Evolutionary conservation across 345 rosid species (phyloP).

Genomic region (Gossypium anomalum): DNA sequence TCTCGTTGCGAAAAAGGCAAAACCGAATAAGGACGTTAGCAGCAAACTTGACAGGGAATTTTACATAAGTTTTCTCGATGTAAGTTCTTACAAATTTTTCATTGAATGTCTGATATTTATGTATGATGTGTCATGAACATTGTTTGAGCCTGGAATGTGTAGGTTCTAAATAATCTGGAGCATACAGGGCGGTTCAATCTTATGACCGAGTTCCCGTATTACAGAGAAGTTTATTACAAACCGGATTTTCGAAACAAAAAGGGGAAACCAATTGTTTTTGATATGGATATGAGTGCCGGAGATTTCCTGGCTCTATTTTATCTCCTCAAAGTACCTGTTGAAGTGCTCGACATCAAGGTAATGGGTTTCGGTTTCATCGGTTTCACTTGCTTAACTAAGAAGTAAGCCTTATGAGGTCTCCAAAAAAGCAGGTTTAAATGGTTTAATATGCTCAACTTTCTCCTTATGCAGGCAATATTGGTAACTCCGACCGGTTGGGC

Average conservation of each 20-base stretch:
- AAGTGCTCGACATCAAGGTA: conserved; percentile 70
- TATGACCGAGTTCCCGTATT: conserved; percentile 66
- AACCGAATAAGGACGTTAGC: conserved; percentile 36
- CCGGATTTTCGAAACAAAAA: conserved; percentile 48
- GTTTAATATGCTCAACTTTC: background rate
- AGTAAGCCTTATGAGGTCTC: background rate
- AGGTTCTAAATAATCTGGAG: conserved; percentile 65
- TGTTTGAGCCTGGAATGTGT: conserved; percentile 10
- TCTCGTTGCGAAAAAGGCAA: conserved; percentile 75
- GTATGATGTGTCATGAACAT: background rate
- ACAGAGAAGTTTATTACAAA: conserved; percentile 47
- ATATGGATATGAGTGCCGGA: conserved; percentile 96
- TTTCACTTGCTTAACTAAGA: background rate
- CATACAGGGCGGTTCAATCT: conserved; percentile 67
- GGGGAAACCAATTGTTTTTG: conserved; percentile 79
- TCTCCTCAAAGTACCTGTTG: conserved; percentile 75
- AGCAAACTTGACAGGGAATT: conserved; percentile 62
- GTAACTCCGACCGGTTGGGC: conserved; percentile 95
- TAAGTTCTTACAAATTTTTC: conserved; percentile 27
- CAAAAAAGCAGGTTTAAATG: background rate
- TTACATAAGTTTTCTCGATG: conserved; percentile 74
- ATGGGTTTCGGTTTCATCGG: background rate
- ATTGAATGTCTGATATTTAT: background rate
- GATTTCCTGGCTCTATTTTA: conserved; percentile 79
- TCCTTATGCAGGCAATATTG: conserved; percentile 56